Conservation (phyloP, 352 stramenopile species). For the Globisporangium yorkense region DNA sequence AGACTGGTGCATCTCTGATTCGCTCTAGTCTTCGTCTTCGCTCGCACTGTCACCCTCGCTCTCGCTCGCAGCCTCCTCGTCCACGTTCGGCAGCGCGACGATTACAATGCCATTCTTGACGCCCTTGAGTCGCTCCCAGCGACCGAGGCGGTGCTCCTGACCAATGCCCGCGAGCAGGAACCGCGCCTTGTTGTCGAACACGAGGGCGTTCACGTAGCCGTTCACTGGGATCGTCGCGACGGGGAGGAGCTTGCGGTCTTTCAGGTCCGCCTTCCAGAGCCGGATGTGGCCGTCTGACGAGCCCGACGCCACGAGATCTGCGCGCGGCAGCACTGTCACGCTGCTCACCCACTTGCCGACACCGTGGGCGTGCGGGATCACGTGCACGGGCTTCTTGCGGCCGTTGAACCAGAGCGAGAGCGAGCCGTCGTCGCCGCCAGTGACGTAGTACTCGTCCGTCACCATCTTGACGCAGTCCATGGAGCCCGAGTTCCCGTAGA, state of each 20-base stretch:
- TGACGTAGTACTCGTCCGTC: constrained; percentile 91
- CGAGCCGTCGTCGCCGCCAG: constrained; percentile 85
- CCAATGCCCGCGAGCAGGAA: constrained; percentile 89
- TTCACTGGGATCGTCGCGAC: constrained; percentile 72
- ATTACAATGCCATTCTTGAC: constrained; percentile 90
- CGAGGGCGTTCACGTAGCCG: constrained; percentile 67
- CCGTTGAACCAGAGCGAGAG: constrained; percentile 91
- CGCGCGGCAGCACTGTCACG: constrained; percentile 83
- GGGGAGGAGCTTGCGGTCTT: constrained; percentile 48
- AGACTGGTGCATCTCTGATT: too few relatives aligned
- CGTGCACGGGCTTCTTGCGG: constrained; percentile 90
- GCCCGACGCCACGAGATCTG: constrained; percentile 89
- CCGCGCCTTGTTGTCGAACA: constrained; percentile 71
- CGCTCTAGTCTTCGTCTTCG: constrained; percentile 20
- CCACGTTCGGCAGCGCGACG: constrained; percentile 73
- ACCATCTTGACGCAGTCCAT: constrained; percentile 92
- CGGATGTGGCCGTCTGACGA: constrained; percentile 89
- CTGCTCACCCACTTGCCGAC: constrained; percentile 87
- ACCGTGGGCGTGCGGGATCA: constrained; percentile 83
- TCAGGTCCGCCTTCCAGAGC: constrained; percentile 87
- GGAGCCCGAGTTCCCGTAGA: constrained; percentile 85
- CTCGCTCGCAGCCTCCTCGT: constrained; percentile 28
- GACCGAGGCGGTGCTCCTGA: constrained; percentile 90
- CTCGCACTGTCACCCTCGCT: constrained; percentile 14
- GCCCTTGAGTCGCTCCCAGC: constrained; percentile 86